Conservation (phyloP, 2,329 filamentous ascomycete species). For the Didymella arachidicola region DNA sequence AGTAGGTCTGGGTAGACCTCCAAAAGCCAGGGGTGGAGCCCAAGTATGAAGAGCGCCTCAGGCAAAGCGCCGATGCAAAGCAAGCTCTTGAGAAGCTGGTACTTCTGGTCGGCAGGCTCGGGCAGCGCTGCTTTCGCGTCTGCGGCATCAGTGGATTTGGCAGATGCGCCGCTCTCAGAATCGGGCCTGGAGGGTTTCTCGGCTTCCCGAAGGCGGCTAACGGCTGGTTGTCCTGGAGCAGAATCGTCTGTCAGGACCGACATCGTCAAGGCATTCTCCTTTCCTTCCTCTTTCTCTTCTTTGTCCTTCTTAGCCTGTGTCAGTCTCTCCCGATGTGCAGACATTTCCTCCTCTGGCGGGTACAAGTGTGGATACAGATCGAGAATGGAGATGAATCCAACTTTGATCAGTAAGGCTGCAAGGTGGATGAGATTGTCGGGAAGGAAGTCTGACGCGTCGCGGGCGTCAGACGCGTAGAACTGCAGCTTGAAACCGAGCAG, state of each 20-base stretch:
- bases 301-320: slow-evolving; percentile 72
- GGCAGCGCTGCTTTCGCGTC: slow-evolving; percentile 62
- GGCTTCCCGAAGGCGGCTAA: slow-evolving; percentile 60
- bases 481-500: slow-evolving; percentile 95
- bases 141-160: slow-evolving; percentile 51
- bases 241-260: slow-evolving; percentile 88
- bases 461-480: slow-evolving; percentile 85
- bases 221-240: slow-evolving; percentile 57
- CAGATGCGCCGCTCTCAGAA: slow-evolving; percentile 55
- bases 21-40: slow-evolving; percentile 89
- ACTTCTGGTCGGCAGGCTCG: slow-evolving; percentile 87
- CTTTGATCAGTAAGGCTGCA: slow-evolving; percentile 90
- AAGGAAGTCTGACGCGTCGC: slow-evolving; percentile 77
- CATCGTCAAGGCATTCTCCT: slow-evolving; percentile 82
- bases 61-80: slow-evolving; percentile 91
- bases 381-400: slow-evolving; percentile 90
- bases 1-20: slow-evolving; percentile 84
- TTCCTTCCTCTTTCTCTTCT: slow-evolving; percentile 73
- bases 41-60: slow-evolving; percentile 90
- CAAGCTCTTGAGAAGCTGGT: slow-evolving; percentile 81
- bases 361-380: slow-evolving; percentile 94
- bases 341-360: slow-evolving; percentile 84
- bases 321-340: slow-evolving; percentile 71
- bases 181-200: slow-evolving; percentile 58
- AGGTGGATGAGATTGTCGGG: slow-evolving; percentile 94